These are phyloP conservation scores for Brachypodium distachyon DNA, from an alignment of 202 grass and related monocot species.

Conservation along the genomic window DNA sequence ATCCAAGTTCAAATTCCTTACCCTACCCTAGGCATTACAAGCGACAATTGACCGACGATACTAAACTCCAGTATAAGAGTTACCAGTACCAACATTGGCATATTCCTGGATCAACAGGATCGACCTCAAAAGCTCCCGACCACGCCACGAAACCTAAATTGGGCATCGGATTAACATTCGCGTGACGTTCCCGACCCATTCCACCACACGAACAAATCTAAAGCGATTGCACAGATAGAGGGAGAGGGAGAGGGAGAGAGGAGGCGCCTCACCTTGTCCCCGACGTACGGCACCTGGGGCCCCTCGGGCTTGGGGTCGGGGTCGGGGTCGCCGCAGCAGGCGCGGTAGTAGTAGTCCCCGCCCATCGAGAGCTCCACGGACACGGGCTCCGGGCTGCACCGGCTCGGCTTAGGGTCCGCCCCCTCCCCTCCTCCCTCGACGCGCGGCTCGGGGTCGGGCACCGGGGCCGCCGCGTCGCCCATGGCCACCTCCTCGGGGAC, in stretches of 20 bases:
- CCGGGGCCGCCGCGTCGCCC: constrained; percentile 17
- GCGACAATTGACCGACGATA: neutral
- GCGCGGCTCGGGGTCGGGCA: neutral
- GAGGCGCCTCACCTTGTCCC: constrained; percentile 47
- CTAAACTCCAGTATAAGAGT: neutral
- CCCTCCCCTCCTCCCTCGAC: neutral
- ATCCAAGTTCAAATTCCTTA: neutral
- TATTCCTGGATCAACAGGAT: neutral
- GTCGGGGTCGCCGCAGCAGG: constrained; percentile 39
- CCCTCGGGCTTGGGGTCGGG: constrained; percentile 38
- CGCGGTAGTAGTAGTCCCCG: constrained; percentile 54
- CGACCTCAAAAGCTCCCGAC: neutral
- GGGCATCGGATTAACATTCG: neutral
- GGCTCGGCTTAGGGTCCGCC: constrained; percentile 31
- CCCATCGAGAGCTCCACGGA: constrained; percentile 44
- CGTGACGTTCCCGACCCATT: neutral
- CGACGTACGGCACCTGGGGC: constrained; percentile 52
- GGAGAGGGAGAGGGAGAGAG: too few species aligned
- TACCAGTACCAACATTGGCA: neutral
- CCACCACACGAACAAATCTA: neutral
- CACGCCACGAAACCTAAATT: too few species aligned
- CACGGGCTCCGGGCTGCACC: constrained; percentile 26
- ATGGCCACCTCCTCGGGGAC: constrained; percentile 29
- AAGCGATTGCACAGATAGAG: neutral
- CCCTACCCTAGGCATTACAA: neutral